A percentile compares a stretch with the other conserved stretches of the same genome.
Evolutionary conservation across 305 asterid species (phyloP).

Genomic region (Striga hermonthica): DNA sequence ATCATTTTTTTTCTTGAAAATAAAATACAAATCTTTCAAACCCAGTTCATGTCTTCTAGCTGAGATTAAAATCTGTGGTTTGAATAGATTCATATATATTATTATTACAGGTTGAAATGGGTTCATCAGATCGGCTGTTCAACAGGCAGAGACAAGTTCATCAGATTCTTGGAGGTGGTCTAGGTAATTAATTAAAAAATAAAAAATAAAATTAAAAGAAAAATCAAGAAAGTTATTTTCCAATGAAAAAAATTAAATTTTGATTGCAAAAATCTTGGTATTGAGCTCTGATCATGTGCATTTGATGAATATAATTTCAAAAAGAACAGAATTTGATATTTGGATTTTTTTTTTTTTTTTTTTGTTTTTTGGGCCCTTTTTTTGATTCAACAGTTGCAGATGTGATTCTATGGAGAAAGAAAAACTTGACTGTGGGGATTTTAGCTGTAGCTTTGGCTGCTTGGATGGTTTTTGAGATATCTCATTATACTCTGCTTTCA

Average conservation of each 20-base stretch:
- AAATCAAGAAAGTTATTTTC: background rate
- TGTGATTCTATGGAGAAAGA: constrained; percentile 77
- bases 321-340: constrained; percentile 18
- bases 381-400: constrained; percentile 67
- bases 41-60: constrained; percentile 22
- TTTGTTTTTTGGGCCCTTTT: too few relatives aligned
- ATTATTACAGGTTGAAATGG: constrained; percentile 42
- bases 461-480: constrained; percentile 86
- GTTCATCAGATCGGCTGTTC: constrained; percentile 52
- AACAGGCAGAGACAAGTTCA: constrained; percentile 55
- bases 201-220: too few relatives aligned
- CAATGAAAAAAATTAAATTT: too few relatives aligned
- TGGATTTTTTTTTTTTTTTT: constrained; percentile 18
- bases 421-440: constrained; percentile 50
- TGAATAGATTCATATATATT: constrained; percentile 32
- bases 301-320: background rate
- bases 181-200: too few relatives aligned
- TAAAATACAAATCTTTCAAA: background rate
- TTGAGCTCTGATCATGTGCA: background rate
- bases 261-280: background rate
- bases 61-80: constrained; percentile 29
- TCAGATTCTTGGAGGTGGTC: constrained; percentile 71
- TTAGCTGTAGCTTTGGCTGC: constrained; percentile 53
- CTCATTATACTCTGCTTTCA: constrained; percentile 71
- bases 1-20: constrained; percentile 2